phyloP scores from a whole-genome alignment of 2,329 filamentous ascomycete genomes.

The Penicillium sclerotiorum region DNA sequence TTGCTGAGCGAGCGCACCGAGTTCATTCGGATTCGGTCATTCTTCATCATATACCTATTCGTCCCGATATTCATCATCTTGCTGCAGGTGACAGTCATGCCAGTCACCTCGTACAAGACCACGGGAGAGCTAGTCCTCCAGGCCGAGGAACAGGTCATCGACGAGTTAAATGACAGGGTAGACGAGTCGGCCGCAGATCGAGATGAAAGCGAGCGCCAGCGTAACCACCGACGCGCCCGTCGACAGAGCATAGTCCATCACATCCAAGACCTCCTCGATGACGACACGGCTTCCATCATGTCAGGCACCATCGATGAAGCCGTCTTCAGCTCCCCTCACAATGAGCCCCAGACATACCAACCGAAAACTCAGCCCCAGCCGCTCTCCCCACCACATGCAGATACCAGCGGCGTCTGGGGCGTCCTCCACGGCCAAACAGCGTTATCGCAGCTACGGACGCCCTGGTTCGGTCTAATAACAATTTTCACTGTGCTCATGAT shows the following conservation, averaged over 20 bases:
- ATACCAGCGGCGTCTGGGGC: slow-evolving; percentile 72
- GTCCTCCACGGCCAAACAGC: slow-evolving; percentile 75
- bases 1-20: slow-evolving; percentile 66
- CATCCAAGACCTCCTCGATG: slow-evolving; percentile 72
- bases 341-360: neutral
- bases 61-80: slow-evolving; percentile 69
- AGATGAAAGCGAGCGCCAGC: slow-evolving; percentile 49
- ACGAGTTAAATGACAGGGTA: slow-evolving; percentile 59
- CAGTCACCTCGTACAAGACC: slow-evolving; percentile 77
- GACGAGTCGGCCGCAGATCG: slow-evolving; percentile 58
- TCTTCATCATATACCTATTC: slow-evolving; percentile 72
- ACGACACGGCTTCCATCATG: slow-evolving; percentile 19
- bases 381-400: slow-evolving; percentile 8
- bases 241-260: slow-evolving; percentile 68
- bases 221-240: slow-evolving; percentile 60
- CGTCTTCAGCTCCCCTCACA: slow-evolving; percentile 14
- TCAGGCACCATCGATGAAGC: slow-evolving; percentile 16
- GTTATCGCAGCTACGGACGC: slow-evolving; percentile 71
- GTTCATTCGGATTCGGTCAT: slow-evolving; percentile 63
- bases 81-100: slow-evolving; percentile 72
- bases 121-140: slow-evolving; percentile 79
- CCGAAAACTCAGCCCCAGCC: slow-evolving; percentile 47
- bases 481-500: slow-evolving; percentile 79
- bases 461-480: slow-evolving; percentile 86
- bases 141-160: slow-evolving; percentile 58